Conservation (phyloP, 2,329 filamentous ascomycete genomes). For the Hypoxylon sp. region DNA sequence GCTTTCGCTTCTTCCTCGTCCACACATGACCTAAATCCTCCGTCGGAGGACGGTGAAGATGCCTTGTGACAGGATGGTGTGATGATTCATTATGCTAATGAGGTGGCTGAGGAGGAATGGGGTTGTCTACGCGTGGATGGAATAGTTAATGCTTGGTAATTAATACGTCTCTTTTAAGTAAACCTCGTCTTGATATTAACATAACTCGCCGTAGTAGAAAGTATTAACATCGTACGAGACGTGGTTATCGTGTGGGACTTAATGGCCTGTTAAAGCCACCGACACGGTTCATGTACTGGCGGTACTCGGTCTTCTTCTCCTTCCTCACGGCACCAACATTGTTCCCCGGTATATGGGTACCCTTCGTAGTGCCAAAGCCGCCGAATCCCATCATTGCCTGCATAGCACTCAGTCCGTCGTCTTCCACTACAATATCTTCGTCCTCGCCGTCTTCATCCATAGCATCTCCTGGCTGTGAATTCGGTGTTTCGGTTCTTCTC, state of each 20-base stretch:
- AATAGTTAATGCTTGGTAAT: background rate
- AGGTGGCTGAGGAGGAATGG: too few species aligned
- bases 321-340: conserved; percentile 85
- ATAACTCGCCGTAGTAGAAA: background rate
- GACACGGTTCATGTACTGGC: conserved; percentile 95
- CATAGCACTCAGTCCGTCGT: conserved; percentile 81
- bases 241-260: conserved; percentile 63
- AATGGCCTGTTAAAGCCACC: conserved; percentile 87
- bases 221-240: background rate
- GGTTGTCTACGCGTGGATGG: too few species aligned
- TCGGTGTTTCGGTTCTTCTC: conserved; percentile 38
- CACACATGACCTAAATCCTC: too few species aligned
- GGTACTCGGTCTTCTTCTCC: conserved; percentile 94
- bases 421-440: conserved; percentile 68
- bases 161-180: background rate
- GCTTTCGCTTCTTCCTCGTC: too few species aligned
- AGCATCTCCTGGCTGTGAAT: conserved; percentile 40
- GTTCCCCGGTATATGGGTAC: conserved; percentile 90
- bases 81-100: too few species aligned
- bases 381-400: conserved; percentile 91
- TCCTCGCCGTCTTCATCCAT: conserved; percentile 56
- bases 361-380: conserved; percentile 87
- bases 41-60: too few species aligned
- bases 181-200: background rate
- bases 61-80: too few species aligned